Evolutionary conservation across 2,329 filamentous ascomycete species (phyloP), one percentile per base, ranked within the genome.

Genomic region (Rutstroemia sp.): DNA sequence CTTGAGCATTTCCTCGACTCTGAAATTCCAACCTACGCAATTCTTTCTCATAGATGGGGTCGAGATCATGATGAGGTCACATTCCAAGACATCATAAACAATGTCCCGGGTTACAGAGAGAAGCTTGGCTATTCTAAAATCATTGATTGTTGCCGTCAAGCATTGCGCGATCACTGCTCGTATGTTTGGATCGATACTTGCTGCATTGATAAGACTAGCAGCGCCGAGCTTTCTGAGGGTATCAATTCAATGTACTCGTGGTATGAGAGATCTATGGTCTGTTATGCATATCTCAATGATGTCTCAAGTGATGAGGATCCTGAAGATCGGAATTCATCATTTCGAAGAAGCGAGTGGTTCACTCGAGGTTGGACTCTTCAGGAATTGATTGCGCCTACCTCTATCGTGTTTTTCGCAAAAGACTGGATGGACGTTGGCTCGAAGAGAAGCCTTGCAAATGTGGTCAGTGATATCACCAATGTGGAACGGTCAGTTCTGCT

Each of bases 161-260:
- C 36, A 21, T n/a, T 38, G 10, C 21, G 16, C n/a, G 48, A 51
- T 23, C 4, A 14, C 19, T 39, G 19, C 21, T 38, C 27, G 16
- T 56, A 25, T 3, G 16, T 57, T 38, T 54, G 51, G 58, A 59
- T 60, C 38, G 58, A 61, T 49, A 59, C 58, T 27, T 59, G 60
- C 17, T 59, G 56, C 49, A 59, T 61, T 30, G 59, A 61, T 38
- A 61, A 61, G 48, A 51, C 40, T 10, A 58, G 51, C 47, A 45
- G 36, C 14, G 47, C 56, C 7, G 59, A 61, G 25, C 27, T 61
- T 5, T 51, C 51, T 14, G 55, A 59, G 46, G 38, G 51, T 8
- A 58, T 61, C 40, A 61, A 58, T 21, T 48, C 40, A 2, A 61
- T 61, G 52, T 61, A 48, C 17, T 16, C 45, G 14, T 62, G 60